A percentile compares a stretch with the other conserved stretches of the same genome.
Conservation (phyloP, 306 rosid genomes). For the Rubus parviflorus region DNA sequence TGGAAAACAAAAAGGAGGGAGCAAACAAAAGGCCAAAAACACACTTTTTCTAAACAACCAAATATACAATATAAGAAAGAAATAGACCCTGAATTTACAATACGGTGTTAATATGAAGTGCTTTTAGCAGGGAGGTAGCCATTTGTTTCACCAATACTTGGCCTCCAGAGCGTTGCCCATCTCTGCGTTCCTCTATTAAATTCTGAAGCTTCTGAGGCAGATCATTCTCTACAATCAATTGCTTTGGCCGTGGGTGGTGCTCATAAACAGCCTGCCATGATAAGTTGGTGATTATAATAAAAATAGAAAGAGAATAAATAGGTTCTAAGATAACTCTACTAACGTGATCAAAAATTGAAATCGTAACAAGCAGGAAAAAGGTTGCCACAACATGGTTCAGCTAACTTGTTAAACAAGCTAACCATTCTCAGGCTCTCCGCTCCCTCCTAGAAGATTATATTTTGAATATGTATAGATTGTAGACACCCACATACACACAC, state of each 20-base stretch:
- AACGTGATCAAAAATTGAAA: not conserved
- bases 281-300: slow-evolving; percentile 1
- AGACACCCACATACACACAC: too few species aligned
- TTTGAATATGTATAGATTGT: too few species aligned
- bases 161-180: slow-evolving; percentile 80
- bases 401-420: not conserved
- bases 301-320: not conserved
- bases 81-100: slow-evolving; percentile 49
- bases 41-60: slow-evolving; percentile 13
- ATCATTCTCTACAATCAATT: slow-evolving; percentile 96
- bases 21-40: not conserved
- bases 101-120: slow-evolving; percentile 94
- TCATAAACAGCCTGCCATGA: slow-evolving; percentile 86
- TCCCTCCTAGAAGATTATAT: too few species aligned
- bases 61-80: slow-evolving; percentile 16
- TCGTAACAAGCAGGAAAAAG: not conserved
- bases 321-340: not conserved
- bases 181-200: slow-evolving; percentile 92
- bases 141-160: slow-evolving; percentile 98
- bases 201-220: slow-evolving; percentile 92
- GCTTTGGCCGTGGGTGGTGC: slow-evolving; percentile 98
- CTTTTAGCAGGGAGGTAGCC: slow-evolving; percentile 97
- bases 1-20: not conserved
- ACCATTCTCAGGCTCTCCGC: too few species aligned
- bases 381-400: not conserved